These are phyloP conservation scores for Coemansia sp. DNA, from an alignment of 192 early-diverging fungal genomes.

Conservation along the genomic window DNA sequence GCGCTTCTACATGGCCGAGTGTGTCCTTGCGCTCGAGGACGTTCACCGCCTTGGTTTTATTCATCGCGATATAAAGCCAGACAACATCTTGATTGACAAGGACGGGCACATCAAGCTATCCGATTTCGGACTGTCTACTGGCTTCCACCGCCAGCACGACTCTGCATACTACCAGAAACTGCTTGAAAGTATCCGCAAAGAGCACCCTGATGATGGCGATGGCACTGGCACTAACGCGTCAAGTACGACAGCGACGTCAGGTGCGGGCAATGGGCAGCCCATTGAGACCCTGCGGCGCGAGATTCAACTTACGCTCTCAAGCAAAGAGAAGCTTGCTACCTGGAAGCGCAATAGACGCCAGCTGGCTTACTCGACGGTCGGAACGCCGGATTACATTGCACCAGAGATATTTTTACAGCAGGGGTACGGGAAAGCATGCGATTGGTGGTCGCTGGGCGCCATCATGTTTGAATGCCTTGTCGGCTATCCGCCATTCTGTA, in stretches of 20 bases:
- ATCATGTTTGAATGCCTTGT: slow-evolving; percentile 99
- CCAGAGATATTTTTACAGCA: slow-evolving; percentile 94
- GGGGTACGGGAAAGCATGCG: slow-evolving; percentile 96
- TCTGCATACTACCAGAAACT: slow-evolving; percentile 90
- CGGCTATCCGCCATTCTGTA: slow-evolving; percentile 98
- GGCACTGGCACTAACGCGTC: slow-evolving; percentile 40
- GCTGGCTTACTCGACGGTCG: slow-evolving; percentile 96
- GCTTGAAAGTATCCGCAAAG: slow-evolving; percentile 65
- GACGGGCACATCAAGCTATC: slow-evolving; percentile 99
- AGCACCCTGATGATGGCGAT: slow-evolving; percentile 44
- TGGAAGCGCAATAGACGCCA: slow-evolving; percentile 97
- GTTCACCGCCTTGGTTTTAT: slow-evolving; percentile 95
- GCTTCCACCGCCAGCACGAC: slow-evolving; percentile 99
- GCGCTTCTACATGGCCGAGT: slow-evolving; percentile 98
- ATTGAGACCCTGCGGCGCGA: slow-evolving; percentile 60
- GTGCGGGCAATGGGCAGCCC: slow-evolving; percentile 25
- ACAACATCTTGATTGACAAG: slow-evolving; percentile 92
- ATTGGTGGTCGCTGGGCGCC: slow-evolving; percentile 99
- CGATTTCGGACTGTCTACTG: slow-evolving; percentile 99
- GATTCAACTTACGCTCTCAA: slow-evolving; percentile 89
- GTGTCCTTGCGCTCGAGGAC: slow-evolving; percentile 86
- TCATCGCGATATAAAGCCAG: slow-evolving; percentile 86
- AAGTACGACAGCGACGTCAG: slow-evolving; percentile 10
- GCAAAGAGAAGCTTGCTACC: slow-evolving; percentile 93
- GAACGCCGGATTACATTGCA: slow-evolving; percentile 98